phyloP scores from a whole-genome alignment of 148 eudicot species.

The Spergularia marina region DNA sequence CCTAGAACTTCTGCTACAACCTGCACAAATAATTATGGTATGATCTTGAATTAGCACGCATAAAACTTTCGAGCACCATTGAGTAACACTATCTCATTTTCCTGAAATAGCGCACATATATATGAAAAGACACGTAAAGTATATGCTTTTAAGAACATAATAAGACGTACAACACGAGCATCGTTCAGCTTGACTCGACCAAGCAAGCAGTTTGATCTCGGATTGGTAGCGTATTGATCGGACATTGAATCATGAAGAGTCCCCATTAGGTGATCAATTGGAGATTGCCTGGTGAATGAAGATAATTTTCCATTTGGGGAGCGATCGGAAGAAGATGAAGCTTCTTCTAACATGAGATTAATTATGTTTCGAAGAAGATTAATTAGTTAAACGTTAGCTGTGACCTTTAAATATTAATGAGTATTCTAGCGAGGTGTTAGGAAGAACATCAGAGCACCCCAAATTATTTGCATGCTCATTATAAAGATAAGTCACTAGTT shows the following conservation, averaged over 20 bases:
- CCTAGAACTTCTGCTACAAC: slow-evolving; percentile 64
- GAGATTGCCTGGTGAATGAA: not conserved
- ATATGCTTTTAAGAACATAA: too few relatives aligned
- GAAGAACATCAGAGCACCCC: slow-evolving; percentile 17
- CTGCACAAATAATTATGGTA: slow-evolving; percentile 31
- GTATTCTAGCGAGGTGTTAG: not conserved
- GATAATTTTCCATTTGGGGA: slow-evolving; percentile 20
- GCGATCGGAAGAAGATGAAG: slow-evolving; percentile 6
- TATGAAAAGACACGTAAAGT: not conserved
- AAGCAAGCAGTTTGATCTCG: slow-evolving; percentile 18
- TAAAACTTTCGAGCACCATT: too few relatives aligned
- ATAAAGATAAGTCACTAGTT: not conserved
- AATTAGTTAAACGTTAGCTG: slow-evolving; percentile 8
- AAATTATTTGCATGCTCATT: slow-evolving; percentile 1
- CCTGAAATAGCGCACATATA: too few relatives aligned
- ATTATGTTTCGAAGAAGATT: not conserved
- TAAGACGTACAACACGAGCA: slow-evolving; percentile 39
- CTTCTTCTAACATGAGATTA: slow-evolving; percentile 11
- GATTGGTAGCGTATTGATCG: slow-evolving; percentile 4
- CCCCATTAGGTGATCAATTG: slow-evolving; percentile 17
- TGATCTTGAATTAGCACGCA: too few relatives aligned
- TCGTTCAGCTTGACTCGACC: slow-evolving; percentile 27
- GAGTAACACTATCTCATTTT: not conserved
- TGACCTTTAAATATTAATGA: not conserved
- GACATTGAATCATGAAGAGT: slow-evolving; percentile 4